Conservation (phyloP, 495 filamentous ascomycete genomes). For the Penicillium riverlandense region DNA sequence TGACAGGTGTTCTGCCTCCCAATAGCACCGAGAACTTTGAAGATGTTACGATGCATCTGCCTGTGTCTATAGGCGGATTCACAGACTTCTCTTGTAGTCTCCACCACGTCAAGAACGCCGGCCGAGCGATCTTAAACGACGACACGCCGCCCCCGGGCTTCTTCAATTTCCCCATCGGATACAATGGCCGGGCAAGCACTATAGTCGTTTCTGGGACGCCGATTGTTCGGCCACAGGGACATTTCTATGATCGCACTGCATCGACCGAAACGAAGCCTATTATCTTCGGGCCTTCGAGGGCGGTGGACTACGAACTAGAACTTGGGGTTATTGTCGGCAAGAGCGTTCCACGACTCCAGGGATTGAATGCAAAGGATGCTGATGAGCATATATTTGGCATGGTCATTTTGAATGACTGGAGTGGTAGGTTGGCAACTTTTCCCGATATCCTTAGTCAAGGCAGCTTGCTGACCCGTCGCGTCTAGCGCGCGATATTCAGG, state of each 20-base stretch:
- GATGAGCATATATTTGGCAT: slow-evolving; percentile 72
- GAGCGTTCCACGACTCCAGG: slow-evolving; percentile 6
- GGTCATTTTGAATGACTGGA: slow-evolving; percentile 87
- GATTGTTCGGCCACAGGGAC: slow-evolving; percentile 64
- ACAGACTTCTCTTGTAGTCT: slow-evolving; percentile 67
- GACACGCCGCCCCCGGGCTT: slow-evolving; percentile 28
- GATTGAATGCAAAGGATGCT: slow-evolving; percentile 40
- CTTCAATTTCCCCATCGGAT: slow-evolving; percentile 40
- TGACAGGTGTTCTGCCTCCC: slow-evolving; percentile 15
- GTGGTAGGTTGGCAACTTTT: slow-evolving; percentile 56
- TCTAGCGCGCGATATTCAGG: slow-evolving; percentile 30
- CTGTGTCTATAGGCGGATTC: neutral
- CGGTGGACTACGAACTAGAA: slow-evolving; percentile 79
- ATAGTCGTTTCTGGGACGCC: slow-evolving; percentile 65
- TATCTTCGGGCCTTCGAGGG: slow-evolving; percentile 47
- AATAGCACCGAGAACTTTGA: slow-evolving; percentile 42
- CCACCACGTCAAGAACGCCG: slow-evolving; percentile 24
- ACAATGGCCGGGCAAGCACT: slow-evolving; percentile 67
- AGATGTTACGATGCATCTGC: neutral
- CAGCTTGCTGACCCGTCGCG: neutral
- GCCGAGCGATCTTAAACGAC: slow-evolving; percentile 22
- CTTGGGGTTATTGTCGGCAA: slow-evolving; percentile 67
- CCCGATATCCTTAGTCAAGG: neutral
- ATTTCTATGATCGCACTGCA: slow-evolving; percentile 45
- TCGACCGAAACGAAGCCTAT: slow-evolving; percentile 16